These are phyloP conservation scores for Flaveria linearis DNA, from an alignment of 129 eudicot genomes.

Conservation along the genomic window DNA sequence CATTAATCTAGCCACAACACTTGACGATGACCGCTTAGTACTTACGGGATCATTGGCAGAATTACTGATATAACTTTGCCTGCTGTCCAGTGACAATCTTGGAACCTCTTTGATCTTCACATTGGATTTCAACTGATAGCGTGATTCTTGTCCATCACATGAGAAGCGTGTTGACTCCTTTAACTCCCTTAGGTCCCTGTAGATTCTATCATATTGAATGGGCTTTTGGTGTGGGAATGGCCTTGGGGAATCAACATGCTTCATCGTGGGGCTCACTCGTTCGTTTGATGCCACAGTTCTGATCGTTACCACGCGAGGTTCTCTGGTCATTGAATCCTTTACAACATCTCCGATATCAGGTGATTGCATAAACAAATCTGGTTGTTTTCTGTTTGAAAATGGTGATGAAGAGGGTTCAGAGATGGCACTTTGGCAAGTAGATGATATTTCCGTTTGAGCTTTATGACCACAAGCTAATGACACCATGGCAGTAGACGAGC, in stretches of 20 bases:
- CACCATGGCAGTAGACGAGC: constrained; percentile 55
- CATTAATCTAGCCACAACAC: constrained; percentile 83
- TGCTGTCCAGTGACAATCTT: constrained; percentile 80
- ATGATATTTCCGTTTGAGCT: constrained; percentile 43
- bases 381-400: constrained; percentile 31
- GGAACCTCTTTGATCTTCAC: constrained; percentile 75
- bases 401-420: constrained; percentile 49
- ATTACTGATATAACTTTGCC: constrained; percentile 42
- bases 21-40: constrained; percentile 62
- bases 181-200: constrained; percentile 34
- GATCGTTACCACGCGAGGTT: constrained; percentile 52
- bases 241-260: constrained; percentile 85
- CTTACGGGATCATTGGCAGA: constrained; percentile 53
- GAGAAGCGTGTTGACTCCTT: constrained; percentile 61
- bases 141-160: constrained; percentile 77
- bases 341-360: constrained; percentile 67
- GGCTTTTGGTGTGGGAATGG: constrained; percentile 45
- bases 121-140: constrained; percentile 37
- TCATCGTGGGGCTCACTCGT: constrained; percentile 42
- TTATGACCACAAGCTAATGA: constrained; percentile 46
- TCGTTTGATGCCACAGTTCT: constrained; percentile 51
- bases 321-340: constrained; percentile 66
- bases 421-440: constrained; percentile 39
- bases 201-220: constrained; percentile 42
- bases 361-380: constrained; percentile 35